phyloP scores from a whole-genome alignment of 768 basidiomycete genomes.

The Lenzites betulinus region DNA sequence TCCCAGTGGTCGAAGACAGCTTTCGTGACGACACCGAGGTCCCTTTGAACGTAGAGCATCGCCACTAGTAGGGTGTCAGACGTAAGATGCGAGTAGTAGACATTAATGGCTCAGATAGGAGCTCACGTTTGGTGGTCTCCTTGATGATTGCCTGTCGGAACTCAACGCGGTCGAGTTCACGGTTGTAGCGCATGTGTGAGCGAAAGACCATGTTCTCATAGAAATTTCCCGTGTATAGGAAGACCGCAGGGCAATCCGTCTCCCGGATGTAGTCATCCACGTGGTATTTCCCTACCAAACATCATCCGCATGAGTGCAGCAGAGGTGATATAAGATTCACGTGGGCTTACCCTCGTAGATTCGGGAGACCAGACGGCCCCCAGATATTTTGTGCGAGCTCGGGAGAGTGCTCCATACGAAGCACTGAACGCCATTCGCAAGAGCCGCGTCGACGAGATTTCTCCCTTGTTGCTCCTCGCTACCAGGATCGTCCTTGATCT shows the following conservation, averaged over 20 bases:
- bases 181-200: constrained; percentile 21
- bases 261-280: constrained; percentile 26
- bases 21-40: constrained; percentile 19
- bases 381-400: constrained; percentile 22
- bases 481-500: constrained; percentile 24
- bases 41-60: constrained; percentile 27
- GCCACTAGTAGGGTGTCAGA: constrained; percentile 11
- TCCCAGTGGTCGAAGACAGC: constrained; percentile 26
- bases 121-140: constrained; percentile 15
- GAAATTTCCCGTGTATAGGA: constrained; percentile 27
- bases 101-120: neutral
- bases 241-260: constrained; percentile 14
- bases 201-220: constrained; percentile 27
- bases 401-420: constrained; percentile 27
- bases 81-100: neutral
- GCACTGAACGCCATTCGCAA: constrained; percentile 18
- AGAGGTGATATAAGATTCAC: neutral
- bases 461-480: constrained; percentile 26
- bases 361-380: constrained; percentile 21
- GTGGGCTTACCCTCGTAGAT: constrained; percentile 22
- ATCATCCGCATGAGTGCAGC: neutral
- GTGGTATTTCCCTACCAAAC: constrained; percentile 18
- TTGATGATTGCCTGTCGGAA: constrained; percentile 25
- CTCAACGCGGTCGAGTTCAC: constrained; percentile 18
- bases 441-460: constrained; percentile 22